Base-by-base conservation (phyloP, 345 rosid species). In the Aquilaria malaccensis region DNA sequence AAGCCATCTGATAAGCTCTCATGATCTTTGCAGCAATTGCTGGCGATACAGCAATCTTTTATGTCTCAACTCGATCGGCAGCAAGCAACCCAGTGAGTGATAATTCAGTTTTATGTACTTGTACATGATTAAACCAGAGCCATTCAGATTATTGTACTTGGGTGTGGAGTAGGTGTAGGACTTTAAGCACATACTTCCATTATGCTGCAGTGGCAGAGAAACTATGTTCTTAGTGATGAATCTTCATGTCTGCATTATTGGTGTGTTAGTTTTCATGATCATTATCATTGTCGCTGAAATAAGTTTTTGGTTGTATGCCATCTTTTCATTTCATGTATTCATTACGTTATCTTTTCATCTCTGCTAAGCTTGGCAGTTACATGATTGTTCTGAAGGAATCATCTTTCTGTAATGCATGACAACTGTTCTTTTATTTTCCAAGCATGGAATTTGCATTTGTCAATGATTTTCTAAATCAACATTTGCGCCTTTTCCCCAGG, bases 11-110 rank as follows among this genome's bases (percentile, higher is more conserved):
- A 15, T 74, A 63, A 58, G 53, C 58, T 43, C 7, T 49, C 29
- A 37, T 65, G 43, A 37, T 56, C 12, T 61, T 29, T 70, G 73
- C 72, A 84, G 87, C 83, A 80, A 79, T 76, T 84, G 85, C 72
- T 78, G 65, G 33, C 80, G 50, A 31, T 84, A 61, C 90, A 90
- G 78, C 93, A 85, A 64, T 70, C 95, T 47, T 60, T 90, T 65
- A n/a, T 81, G 48, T 78, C 93, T 67, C 97, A 83, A 73, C 79
- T 71, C 33, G 82, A 79, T 48, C 86, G 68, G 73, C 80, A 73
- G 72, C 86, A 81, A 45, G 62, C 89, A 49, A 71, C 64, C 74
- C 84, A 72, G 95, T 90, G 72, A 76, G 95, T 81, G 12, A 62
- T 30, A 2, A 11, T 50, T 33, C 47, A 7, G 45, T n/a, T 55